Evolutionary conservation across 805 yeast species (phyloP).

Genomic region (Yamadazyma olivae): DNA sequence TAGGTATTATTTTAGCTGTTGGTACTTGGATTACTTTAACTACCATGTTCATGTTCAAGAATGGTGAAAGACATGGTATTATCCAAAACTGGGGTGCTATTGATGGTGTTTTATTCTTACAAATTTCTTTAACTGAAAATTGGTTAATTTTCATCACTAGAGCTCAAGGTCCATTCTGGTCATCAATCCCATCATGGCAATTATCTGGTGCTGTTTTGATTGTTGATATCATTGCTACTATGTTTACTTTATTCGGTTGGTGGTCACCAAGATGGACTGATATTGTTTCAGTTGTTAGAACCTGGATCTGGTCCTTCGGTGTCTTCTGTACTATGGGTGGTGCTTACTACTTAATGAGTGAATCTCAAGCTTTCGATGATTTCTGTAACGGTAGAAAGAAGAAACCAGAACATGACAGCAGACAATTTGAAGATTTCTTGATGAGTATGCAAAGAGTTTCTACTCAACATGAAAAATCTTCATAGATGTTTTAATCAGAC

Average conservation of each 20-base stretch:
- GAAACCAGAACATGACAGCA: conserved; percentile 51
- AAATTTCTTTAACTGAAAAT: conserved; percentile 92
- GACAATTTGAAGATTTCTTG: conserved; percentile 81
- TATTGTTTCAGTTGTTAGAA: conserved; percentile 89
- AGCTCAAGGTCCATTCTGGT: conserved; percentile 99
- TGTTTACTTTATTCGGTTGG: conserved; percentile 94
- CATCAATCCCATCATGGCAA: conserved; percentile 95
- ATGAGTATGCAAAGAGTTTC: conserved; percentile 87
- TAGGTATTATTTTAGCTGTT: conserved; percentile 82
- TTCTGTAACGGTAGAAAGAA: conserved; percentile 77
- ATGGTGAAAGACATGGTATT: conserved; percentile 60
- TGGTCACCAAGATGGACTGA: conserved; percentile 98
- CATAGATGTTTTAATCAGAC: conserved; percentile 42
- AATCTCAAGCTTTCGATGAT: conserved; percentile 75
- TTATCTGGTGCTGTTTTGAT: conserved; percentile 87
- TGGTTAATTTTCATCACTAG: conserved; percentile 97
- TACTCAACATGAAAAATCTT: conserved; percentile 81
- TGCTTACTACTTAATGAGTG: conserved; percentile 91
- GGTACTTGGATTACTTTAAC: conserved; percentile 96
- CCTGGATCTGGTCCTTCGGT: conserved; percentile 96
- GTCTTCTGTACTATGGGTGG: conserved; percentile 96
- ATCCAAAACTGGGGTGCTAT: conserved; percentile 93
- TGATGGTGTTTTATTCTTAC: conserved; percentile 91
- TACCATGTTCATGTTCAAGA: conserved; percentile 85
- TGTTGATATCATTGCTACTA: conserved; percentile 89